These are phyloP conservation scores for Trichosporon inkin DNA, from an alignment of 1,284 basidiomycete species.

Conservation along the genomic window DNA sequence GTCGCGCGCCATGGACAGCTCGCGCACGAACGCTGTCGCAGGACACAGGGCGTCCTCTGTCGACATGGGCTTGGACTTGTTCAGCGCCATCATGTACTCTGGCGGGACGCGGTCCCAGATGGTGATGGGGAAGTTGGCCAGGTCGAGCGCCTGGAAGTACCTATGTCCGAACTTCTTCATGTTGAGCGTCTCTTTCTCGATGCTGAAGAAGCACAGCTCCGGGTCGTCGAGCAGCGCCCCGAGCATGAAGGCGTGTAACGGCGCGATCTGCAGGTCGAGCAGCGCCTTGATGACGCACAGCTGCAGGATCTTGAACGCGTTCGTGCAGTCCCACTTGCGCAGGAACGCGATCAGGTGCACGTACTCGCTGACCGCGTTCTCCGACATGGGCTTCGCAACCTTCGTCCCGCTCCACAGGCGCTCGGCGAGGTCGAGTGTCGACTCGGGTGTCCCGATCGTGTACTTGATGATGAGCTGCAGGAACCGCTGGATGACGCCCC, in stretches of 20 bases:
- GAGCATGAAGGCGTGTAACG: slow-evolving; percentile 1
- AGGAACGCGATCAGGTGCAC: not conserved
- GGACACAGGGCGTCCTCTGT: not conserved
- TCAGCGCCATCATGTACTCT: slow-evolving; percentile 22
- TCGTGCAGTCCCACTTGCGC: slow-evolving; percentile 7
- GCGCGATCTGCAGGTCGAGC: slow-evolving; percentile 1
- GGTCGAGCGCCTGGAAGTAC: slow-evolving; percentile 15
- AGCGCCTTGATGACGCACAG: slow-evolving; percentile 4
- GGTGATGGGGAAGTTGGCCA: slow-evolving; percentile 18
- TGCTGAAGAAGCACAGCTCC: slow-evolving; percentile 2
- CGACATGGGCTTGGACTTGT: not conserved
- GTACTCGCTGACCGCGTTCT: not conserved
- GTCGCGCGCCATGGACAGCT: slow-evolving; percentile 1
- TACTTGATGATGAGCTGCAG: not conserved
- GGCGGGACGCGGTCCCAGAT: slow-evolving; percentile 20
- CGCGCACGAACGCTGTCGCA: not conserved
- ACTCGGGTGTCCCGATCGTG: not conserved
- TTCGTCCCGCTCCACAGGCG: not conserved
- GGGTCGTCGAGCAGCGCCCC: slow-evolving; percentile 8
- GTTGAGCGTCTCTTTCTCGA: slow-evolving; percentile 1
- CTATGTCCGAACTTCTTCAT: slow-evolving; percentile 5
- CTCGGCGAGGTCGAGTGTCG: not conserved
- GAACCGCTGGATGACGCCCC: not conserved
- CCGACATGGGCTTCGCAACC: not conserved
- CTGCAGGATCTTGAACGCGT: slow-evolving; percentile 1